phyloP scores from a whole-genome alignment of 257 asterid species.

The Euphrasia confusa region DNA sequence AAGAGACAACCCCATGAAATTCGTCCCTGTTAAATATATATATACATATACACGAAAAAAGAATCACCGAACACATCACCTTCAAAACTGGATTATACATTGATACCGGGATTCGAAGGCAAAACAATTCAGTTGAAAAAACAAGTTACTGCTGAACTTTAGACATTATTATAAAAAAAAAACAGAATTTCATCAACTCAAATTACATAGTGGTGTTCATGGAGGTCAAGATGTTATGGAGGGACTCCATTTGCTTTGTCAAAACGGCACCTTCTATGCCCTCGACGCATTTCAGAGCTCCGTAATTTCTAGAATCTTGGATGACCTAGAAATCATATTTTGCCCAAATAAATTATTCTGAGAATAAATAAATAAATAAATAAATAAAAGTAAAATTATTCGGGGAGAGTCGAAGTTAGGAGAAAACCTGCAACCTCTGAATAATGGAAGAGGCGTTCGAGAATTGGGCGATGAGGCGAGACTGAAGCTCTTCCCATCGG shows the following conservation, averaged over 20 bases:
- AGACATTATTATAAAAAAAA: no score
- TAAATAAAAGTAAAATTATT: neutral
- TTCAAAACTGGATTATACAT: no score
- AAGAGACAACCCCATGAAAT: constrained; percentile 40
- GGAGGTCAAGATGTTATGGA: constrained; percentile 43
- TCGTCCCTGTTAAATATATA: constrained; percentile 45
- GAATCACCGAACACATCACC: no score
- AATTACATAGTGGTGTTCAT: constrained; percentile 52
- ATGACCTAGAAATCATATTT: constrained; percentile 39
- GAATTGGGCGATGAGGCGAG: constrained; percentile 55
- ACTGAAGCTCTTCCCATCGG: constrained; percentile 69
- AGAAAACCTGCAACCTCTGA: constrained; percentile 64
- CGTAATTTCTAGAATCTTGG: constrained; percentile 46
- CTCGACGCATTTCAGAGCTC: constrained; percentile 47
- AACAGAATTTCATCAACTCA: neutral
- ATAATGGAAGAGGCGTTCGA: constrained; percentile 59
- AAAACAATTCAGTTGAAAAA: constrained; percentile 12
- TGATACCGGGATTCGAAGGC: no score
- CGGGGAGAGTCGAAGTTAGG: neutral
- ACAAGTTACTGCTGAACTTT: neutral
- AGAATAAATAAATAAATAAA: no score
- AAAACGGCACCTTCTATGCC: constrained; percentile 53
- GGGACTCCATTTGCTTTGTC: constrained; percentile 67
- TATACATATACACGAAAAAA: no score
- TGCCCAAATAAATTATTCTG: neutral